These are phyloP conservation scores for Diphasiastrum complanatum DNA, from an alignment of 83 land plant genomes.

Conservation along the genomic window DNA sequence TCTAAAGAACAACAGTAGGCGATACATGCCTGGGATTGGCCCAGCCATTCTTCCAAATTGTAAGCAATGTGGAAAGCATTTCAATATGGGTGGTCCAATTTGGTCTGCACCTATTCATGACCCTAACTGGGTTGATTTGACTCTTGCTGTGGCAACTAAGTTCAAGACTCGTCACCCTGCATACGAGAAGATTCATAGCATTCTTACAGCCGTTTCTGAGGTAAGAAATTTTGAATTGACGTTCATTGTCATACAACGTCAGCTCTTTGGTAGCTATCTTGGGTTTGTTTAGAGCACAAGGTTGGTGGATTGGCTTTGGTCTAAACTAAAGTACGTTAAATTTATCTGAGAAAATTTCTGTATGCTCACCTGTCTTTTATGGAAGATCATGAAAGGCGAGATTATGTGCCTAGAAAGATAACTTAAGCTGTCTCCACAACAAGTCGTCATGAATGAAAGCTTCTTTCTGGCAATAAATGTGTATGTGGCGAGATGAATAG, in stretches of 20 bases:
- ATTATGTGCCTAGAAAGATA: too few relatives aligned
- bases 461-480: too few relatives aligned
- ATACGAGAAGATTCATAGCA: constrained; percentile 66
- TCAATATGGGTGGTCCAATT: constrained; percentile 96
- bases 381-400: too few relatives aligned
- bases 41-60: constrained; percentile 79
- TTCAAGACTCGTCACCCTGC: constrained; percentile 75
- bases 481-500: too few relatives aligned
- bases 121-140: constrained; percentile 69
- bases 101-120: constrained; percentile 99
- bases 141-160: constrained; percentile 47
- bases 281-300: too few relatives aligned
- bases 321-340: too few relatives aligned
- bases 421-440: too few relatives aligned
- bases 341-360: too few relatives aligned
- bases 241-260: neutral
- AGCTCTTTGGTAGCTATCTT: too few relatives aligned
- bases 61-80: constrained; percentile 81
- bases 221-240: constrained; percentile 29
- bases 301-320: too few relatives aligned
- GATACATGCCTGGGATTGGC: constrained; percentile 77
- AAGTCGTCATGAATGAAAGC: too few relatives aligned
- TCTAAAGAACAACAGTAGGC: constrained; percentile 61
- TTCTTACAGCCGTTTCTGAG: constrained; percentile 94
- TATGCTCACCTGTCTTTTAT: too few relatives aligned